phyloP scores from a whole-genome alignment of 495 filamentous ascomycete species.

The Aspergillus egyptiacus region DNA sequence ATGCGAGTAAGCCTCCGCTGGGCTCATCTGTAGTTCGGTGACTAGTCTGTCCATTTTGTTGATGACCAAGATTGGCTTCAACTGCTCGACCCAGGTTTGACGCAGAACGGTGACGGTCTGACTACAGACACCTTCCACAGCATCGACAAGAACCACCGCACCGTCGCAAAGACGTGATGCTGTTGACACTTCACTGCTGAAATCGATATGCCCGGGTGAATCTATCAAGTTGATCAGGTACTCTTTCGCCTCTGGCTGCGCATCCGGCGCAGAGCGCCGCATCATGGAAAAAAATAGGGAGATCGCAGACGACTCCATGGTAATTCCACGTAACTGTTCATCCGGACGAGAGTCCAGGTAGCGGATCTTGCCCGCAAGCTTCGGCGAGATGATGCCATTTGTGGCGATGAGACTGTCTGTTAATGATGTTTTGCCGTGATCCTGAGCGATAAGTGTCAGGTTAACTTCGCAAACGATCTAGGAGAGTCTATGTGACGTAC shows the following conservation, averaged over 20 bases:
- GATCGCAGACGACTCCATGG: conserved; percentile 98
- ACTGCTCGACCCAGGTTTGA: conserved; percentile 91
- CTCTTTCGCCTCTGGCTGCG: conserved; percentile 65
- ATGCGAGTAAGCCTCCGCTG: conserved; percentile 82
- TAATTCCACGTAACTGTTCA: conserved; percentile 95
- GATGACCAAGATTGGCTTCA: conserved; percentile 90
- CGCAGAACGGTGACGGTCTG: conserved; percentile 96
- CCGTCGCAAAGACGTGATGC: conserved; percentile 94
- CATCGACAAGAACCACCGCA: conserved; percentile 92
- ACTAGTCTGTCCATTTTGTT: conserved; percentile 97
- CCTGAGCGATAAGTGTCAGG: conserved; percentile 32
- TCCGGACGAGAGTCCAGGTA: conserved; percentile 96
- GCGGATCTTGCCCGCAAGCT: conserved; percentile 94
- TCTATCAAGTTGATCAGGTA: conserved; percentile 98
- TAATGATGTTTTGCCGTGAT: conserved; percentile 98
- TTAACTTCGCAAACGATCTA: neutral
- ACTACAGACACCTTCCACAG: conserved; percentile 95
- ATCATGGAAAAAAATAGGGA: conserved; percentile 94
- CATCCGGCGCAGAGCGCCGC: conserved; percentile 60
- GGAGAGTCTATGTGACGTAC: conserved; percentile 48
- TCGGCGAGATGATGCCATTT: conserved; percentile 98
- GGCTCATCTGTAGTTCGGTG: conserved; percentile 88
- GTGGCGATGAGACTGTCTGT: conserved; percentile 95
- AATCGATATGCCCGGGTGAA: conserved; percentile 96
- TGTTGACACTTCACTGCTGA: conserved; percentile 96